These are phyloP conservation scores for Emmonsia crescens DNA, from an alignment of 2,329 filamentous ascomycete genomes.

Conservation along the genomic window DNA sequence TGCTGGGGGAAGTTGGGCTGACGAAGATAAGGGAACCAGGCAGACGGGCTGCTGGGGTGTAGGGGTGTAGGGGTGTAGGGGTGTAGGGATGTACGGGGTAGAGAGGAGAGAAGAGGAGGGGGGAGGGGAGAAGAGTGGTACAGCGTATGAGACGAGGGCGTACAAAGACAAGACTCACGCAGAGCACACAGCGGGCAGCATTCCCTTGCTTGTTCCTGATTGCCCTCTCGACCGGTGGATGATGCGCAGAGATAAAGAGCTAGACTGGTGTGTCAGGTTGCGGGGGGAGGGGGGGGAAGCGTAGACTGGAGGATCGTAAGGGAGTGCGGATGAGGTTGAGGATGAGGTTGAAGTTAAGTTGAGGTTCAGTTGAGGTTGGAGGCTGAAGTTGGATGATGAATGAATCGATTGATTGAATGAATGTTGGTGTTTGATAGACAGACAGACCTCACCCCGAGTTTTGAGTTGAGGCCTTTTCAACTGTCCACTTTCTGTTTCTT, in stretches of 20 bases:
- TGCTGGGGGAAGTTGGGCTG: not conserved
- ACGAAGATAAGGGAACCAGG: conserved; percentile 2
- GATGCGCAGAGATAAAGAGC: conserved; percentile 2
- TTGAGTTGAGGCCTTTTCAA: no score
- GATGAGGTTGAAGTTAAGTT: not conserved
- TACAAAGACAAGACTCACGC: conserved; percentile 14
- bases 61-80: not conserved
- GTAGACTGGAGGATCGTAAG: not conserved
- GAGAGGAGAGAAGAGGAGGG: no score
- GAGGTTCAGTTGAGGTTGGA: not conserved
- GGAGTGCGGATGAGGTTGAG: no score
- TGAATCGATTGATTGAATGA: no score
- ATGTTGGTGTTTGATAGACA: not conserved
- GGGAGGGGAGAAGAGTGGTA: conserved; percentile 11
- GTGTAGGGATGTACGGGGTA: no score
- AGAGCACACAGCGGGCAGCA: conserved; percentile 8
- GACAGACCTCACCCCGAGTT: no score
- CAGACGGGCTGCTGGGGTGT: not conserved
- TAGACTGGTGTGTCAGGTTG: not conserved
- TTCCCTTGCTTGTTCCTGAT: not conserved
- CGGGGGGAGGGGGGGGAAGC: not conserved
- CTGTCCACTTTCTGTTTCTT: not conserved
- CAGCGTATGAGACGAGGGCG: conserved; percentile 12
- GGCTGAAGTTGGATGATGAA: not conserved
- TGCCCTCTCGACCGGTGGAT: not conserved